Evolutionary conservation across 352 stramenopile species (phyloP), one percentile per base, ranked within the genome.

Genomic region (Pythium dissotocum): DNA sequence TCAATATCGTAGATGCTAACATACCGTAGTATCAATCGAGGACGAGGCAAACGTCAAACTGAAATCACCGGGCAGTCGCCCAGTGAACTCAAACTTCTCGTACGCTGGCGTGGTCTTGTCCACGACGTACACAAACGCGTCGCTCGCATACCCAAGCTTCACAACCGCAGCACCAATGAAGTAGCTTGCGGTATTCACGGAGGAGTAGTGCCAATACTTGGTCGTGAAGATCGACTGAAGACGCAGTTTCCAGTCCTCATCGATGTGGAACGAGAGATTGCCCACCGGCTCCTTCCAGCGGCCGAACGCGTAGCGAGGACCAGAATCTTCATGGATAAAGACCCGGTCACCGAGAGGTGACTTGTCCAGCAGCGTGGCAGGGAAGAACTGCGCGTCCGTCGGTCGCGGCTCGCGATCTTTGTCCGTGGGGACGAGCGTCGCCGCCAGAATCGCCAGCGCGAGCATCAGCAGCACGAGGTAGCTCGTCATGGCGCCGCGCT

Each of bases 181-280:
- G 49, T 69, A 79, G 10, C 73, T 13, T 0, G 32, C 24, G 26
- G 78, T 81, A 67, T 82, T 70, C 35, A 83, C 48, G 18, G 73
- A 82, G 28, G 58, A 67, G 65, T 82, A 85, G 69, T 85, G 75
- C 78, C 78, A 85, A 21, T 59, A 62, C 67, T 85, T 85, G 49
- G 63, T 82, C 26, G 49, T 51, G 33, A 83, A 73, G 8, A 61
- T 28, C 16, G 58, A 60, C 14, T 66, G 28, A 0, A 69, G 48
- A 8, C 49, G 53, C 9, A 71, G 35, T 4, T 36, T 33, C 63
- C 63, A 73, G 30, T 53, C 52, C 30, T 46, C 21, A 57, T 85
- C 75, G 8, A 59, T 60, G 35, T 85, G 75, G 64, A 82, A 82
- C 32, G 33, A 48, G 28, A 80, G 55, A 21, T 65, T 61, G 7